These are phyloP conservation scores for Aristolochia contorta DNA, from an alignment of 164 flowering plant species.

Conservation along the genomic window DNA sequence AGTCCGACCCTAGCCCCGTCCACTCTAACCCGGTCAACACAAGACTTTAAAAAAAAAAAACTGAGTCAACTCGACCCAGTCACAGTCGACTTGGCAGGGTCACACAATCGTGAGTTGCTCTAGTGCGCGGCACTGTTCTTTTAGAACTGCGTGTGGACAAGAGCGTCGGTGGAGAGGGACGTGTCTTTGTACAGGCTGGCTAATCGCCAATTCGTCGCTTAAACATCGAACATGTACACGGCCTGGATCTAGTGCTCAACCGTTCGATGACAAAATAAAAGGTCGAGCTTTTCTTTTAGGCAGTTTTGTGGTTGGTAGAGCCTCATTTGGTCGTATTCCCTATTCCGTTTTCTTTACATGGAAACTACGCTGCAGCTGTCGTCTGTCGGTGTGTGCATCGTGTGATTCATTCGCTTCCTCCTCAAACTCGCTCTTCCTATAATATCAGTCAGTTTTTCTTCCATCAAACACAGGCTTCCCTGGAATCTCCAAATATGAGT, in stretches of 20 bases:
- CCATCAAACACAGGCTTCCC: too few species aligned
- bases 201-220: not conserved
- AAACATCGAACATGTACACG: not conserved
- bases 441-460: too few species aligned
- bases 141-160: not conserved
- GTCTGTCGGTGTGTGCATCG: not conserved
- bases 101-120: too few species aligned
- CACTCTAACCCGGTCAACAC: too few species aligned
- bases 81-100: too few species aligned
- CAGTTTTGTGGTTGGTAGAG: not conserved
- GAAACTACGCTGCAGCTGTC: not conserved
- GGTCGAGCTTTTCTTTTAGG: not conserved
- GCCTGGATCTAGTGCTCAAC: constrained; percentile 1
- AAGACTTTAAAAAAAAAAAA: too few species aligned
- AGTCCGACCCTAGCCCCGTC: too few species aligned
- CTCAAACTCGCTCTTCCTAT: too few species aligned
- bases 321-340: not conserved
- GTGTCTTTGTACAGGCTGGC: not conserved
- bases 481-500: too few species aligned
- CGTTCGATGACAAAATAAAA: not conserved
- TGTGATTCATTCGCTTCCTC: too few species aligned
- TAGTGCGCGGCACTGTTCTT: too few species aligned
- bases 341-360: not conserved
- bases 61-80: too few species aligned
- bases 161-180: not conserved